phyloP scores from a whole-genome alignment of 306 rosid genomes.

The Acacia melanoxylon region DNA sequence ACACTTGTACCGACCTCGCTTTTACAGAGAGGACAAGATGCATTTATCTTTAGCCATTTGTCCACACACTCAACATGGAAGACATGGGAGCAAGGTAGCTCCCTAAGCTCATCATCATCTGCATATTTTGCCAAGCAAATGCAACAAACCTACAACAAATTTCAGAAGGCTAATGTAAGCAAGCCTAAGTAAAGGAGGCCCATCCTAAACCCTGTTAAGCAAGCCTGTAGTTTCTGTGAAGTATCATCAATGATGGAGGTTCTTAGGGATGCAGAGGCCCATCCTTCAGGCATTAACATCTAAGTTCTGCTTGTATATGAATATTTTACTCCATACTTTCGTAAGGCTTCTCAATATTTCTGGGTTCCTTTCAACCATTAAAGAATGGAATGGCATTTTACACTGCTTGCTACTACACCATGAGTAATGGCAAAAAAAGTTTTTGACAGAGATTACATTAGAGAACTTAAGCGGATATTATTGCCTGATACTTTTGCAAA shows the following conservation, averaged over 20 bases:
- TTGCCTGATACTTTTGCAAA: neutral
- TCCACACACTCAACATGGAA: constrained; percentile 59
- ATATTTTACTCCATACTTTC: neutral
- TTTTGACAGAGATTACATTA: neutral
- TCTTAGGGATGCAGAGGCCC: neutral
- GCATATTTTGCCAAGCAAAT: constrained; percentile 57
- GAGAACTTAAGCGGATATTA: neutral
- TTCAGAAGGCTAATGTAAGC: constrained; percentile 4
- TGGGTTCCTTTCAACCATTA: neutral
- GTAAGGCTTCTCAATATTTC: neutral
- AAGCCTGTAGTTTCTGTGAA: neutral
- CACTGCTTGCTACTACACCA: neutral
- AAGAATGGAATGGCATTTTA: neutral
- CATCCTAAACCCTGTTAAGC: too few relatives aligned
- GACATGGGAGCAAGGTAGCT: constrained; percentile 56
- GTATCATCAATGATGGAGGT: neutral
- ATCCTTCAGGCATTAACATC: neutral
- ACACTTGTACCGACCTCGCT: constrained; percentile 38
- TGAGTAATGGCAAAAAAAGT: neutral
- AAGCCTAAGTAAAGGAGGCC: neutral
- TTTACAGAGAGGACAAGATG: constrained; percentile 60
- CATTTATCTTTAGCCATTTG: constrained; percentile 65
- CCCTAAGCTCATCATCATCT: constrained; percentile 55
- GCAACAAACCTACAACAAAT: constrained; percentile 50
- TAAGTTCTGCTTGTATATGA: neutral